These are phyloP conservation scores for Malassezia arunalokei DNA, from an alignment of 1,284 basidiomycete species.

Conservation along the genomic window DNA sequence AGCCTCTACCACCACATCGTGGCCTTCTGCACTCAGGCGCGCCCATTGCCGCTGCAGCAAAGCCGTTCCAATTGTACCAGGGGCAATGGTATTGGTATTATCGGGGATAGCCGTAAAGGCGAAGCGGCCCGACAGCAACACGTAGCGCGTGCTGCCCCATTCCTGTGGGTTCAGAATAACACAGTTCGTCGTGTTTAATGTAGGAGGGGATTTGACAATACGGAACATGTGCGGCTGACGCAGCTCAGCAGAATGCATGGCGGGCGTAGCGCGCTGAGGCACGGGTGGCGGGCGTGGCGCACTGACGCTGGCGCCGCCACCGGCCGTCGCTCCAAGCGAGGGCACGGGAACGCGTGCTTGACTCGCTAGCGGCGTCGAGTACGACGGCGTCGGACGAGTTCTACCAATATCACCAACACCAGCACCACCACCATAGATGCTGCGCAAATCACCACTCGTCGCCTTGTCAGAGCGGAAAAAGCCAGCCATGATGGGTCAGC, in stretches of 20 bases:
- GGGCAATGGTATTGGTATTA: constrained; percentile 24
- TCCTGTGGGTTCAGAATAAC: constrained; percentile 36
- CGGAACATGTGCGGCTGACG: constrained; percentile 16
- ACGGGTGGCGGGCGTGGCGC: neutral
- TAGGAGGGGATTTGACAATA: constrained; percentile 27
- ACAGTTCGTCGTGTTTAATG: constrained; percentile 35
- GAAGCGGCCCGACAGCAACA: constrained; percentile 34
- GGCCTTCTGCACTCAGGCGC: constrained; percentile 32
- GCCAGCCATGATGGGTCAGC: constrained; percentile 10
- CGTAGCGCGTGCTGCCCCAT: constrained; percentile 36
- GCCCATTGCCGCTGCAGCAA: constrained; percentile 40
- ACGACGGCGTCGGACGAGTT: neutral
- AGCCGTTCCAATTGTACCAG: constrained; percentile 33
- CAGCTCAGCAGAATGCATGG: constrained; percentile 4
- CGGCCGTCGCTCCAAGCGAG: neutral
- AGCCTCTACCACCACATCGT: constrained; percentile 30
- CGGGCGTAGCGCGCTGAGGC: neutral
- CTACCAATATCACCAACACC: neutral
- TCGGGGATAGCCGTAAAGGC: constrained; percentile 37
- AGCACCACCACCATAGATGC: constrained; percentile 7
- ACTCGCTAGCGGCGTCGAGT: neutral
- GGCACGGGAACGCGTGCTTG: neutral
- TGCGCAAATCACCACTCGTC: constrained; percentile 4
- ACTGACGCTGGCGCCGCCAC: neutral
- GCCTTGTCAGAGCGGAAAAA: constrained; percentile 10